Conservation (phyloP, 1,139 yeast genomes). For the Chernovozyma sophiae-reginae region DNA sequence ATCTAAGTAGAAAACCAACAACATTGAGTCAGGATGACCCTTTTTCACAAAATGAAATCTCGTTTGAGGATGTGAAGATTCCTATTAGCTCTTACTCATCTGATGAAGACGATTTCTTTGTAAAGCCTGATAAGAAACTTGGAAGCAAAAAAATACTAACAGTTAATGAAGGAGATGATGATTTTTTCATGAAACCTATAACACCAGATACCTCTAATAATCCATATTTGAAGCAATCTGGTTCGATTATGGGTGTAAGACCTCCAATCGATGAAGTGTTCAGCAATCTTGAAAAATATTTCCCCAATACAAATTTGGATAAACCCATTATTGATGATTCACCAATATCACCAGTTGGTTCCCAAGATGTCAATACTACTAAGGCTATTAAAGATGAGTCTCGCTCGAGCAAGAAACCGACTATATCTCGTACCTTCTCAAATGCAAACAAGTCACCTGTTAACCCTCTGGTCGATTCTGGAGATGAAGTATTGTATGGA, state of each 20-base stretch:
- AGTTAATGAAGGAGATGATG: conserved; percentile 18
- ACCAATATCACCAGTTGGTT: conserved; percentile 48
- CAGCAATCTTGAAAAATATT: conserved; percentile 84
- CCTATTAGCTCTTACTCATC: conserved; percentile 23
- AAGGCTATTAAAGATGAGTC: conserved; percentile 6
- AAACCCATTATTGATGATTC: conserved; percentile 86
- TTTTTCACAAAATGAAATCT: conserved; percentile 62
- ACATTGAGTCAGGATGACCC: conserved; percentile 36
- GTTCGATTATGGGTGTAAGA: conserved; percentile 50
- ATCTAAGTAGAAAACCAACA: conserved; percentile 15
- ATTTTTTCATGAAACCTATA: conserved; percentile 29
- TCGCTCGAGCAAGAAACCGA: conserved; percentile 21
- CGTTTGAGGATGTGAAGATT: conserved; percentile 70
- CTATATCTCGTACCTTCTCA: conserved; percentile 45
- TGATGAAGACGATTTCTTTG: conserved; percentile 57
- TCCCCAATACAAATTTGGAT: conserved; percentile 90
- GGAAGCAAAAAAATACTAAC: neutral
- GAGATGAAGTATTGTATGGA: conserved; percentile 34
- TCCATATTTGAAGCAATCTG: conserved; percentile 11
- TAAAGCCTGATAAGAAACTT: conserved; percentile 36
- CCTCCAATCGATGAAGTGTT: conserved; percentile 95
- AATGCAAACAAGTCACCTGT: conserved; percentile 45
- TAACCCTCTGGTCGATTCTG: conserved; percentile 21
- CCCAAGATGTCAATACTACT: conserved; percentile 1
- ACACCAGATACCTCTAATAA: neutral